Evolutionary conservation across 163 green algal species (phyloP), one percentile per base, ranked within the genome.

Genomic region (Chlamydomonas reinhardtii): DNA sequence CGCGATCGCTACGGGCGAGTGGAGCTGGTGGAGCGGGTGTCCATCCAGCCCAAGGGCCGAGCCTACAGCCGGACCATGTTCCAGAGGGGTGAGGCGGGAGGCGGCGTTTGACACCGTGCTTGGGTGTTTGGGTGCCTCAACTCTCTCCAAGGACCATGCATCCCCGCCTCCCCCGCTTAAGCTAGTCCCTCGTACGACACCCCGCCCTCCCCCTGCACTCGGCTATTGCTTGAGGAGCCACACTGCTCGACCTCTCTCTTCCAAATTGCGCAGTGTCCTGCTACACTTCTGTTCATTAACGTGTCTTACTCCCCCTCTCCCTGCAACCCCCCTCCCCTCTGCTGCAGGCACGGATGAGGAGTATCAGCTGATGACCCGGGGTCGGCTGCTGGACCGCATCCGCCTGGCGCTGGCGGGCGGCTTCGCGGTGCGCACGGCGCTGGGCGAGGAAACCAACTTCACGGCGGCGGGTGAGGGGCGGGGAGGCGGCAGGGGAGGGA

Each of bases 321-420:
- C 16, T 22, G 8, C 65, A 71, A 32, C 39, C 25, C 25, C 61
- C 24, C 11, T 27, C 27, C 29, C 19, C 16, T n/a, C n/a, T n/a
- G n/a, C n/a, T n/a, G n/a, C 74, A 90, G 92, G 91, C 37, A 87
- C 84, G 27, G 96, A 98, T 69, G 96, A 98, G 91, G 92, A 96
- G 39, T 98, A 98, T 90, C 93, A 95, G 12, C 92, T 98, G 73
- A 95, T 95, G 69, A 99, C 96, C 2, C 89, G 92, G 0, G 96
- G 89, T 31, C 89, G 93, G 43, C 86, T 98, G 91, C 88, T 96
- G 73, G 95, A 98, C 88, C 94, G 96, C 64, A 94, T 99, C 84
- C 76, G 82, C 59, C 64, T 97, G 34, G 91, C 96, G 24, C 76
- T 98, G 72, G 96, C 94, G 20, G 96, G 96, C n/a, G 87, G 88